A percentile compares a stretch with the other conserved stretches of the same genome.
Evolutionary conservation across 2,329 filamentous ascomycete genomes (phyloP).

Genomic region (Setomelanomma holmii): DNA sequence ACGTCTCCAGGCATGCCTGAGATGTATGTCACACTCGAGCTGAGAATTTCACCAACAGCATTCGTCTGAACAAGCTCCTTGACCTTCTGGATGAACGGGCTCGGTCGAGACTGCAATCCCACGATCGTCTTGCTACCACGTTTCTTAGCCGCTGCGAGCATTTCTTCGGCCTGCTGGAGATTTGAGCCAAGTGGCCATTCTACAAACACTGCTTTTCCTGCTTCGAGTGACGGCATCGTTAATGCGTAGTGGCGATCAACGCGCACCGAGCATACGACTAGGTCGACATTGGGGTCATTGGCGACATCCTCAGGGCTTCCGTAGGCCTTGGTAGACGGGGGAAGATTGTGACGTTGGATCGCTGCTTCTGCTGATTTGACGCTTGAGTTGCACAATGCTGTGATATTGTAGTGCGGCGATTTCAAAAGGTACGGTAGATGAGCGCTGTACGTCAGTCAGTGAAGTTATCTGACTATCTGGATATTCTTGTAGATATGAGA

Average conservation of each 20-base stretch:
- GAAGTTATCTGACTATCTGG: too few species aligned
- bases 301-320: conserved; percentile 53
- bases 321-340: conserved; percentile 52
- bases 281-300: conserved; percentile 53
- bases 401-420: conserved; percentile 52
- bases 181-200: conserved; percentile 57
- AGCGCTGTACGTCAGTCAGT: too few species aligned
- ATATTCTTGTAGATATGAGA: too few species aligned
- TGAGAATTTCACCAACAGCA: conserved; percentile 52
- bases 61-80: conserved; percentile 50
- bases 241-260: conserved; percentile 51
- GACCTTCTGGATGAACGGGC: conserved; percentile 48
- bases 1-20: conserved; percentile 31
- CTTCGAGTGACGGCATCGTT: conserved; percentile 50
- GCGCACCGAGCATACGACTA: conserved; percentile 53
- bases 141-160: conserved; percentile 47
- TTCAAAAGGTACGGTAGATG: conserved; percentile 48
- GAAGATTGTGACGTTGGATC: conserved; percentile 50
- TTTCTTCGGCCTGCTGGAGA: conserved; percentile 49
- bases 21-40: conserved; percentile 30
- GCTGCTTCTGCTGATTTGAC: conserved; percentile 50
- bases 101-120: conserved; percentile 53
- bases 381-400: conserved; percentile 56
- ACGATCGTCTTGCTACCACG: conserved; percentile 53
- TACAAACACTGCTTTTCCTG: conserved; percentile 58